Evolutionary conservation across 352 stramenopile species (phyloP), one percentile per base, ranked within the genome.

Genomic region (Phytophthora fragariaefolia): DNA sequence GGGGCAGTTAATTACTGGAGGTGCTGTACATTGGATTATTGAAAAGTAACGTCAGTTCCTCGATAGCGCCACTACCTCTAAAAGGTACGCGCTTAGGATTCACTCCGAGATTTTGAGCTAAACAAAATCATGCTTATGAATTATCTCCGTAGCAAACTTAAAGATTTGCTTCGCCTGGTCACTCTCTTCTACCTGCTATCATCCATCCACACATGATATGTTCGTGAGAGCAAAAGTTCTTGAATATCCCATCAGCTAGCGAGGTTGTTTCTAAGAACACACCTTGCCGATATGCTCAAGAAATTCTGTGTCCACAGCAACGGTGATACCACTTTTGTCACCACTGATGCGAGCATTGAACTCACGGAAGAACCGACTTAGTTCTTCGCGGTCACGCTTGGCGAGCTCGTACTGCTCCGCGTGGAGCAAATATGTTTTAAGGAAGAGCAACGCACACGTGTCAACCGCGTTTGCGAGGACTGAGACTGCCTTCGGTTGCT

Each of bases 361-460:
- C 50, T 80, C 54, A 18, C 61, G 48, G 42, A 83, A 69, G 46
- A 87, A 90, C 2, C 49, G 74, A 2, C 49, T 58, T 17, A 89
- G 66, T 34, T 90, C 80, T 18, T 75, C 51, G 24, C 60, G 61
- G 17, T 89, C 78, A 15, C 71, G 66, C 34, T 76, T 73, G 5
- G 46, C 23, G 17, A 74, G 52, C 32, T 80, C 71, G 36, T 85
- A 83, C 52, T 82, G 77, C 52, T 89, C 78, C 10, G 59, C 51
- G 63, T 87, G 77, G 6, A 92, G 63, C 46, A 87, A 42, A 67
- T 77, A 87, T 6, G 81, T 92, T 65, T 92, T 85, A 30, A 92
- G 49, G 43, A 92, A 88, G 6, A 92, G 78, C 59, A 92, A 40
- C 5, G 63, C 78, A 34, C 79, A 83, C 6, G 70, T 63, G 18